phyloP scores from a whole-genome alignment of 495 filamentous ascomycete genomes.

The Penicillium alfredii region DNA sequence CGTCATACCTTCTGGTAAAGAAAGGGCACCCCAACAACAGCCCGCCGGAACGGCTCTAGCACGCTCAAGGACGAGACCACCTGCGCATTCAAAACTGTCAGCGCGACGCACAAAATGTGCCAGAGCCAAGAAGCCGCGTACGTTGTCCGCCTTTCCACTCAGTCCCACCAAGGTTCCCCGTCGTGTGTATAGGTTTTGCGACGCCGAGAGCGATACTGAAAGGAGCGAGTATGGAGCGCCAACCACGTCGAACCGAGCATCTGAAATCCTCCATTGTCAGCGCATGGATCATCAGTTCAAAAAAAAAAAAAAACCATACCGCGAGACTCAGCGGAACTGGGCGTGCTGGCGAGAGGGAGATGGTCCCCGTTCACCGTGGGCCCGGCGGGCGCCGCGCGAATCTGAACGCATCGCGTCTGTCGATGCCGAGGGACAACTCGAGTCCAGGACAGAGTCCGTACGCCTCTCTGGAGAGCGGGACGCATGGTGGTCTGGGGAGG shows the following conservation, averaged over 20 bases:
- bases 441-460: conserved; percentile 34
- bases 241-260: conserved; percentile 90
- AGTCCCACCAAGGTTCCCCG: conserved; percentile 86
- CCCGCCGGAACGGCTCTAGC: conserved; percentile 73
- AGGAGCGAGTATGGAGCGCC: conserved; percentile 87
- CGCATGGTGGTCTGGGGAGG: conserved; percentile 24
- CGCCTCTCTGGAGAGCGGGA: conserved; percentile 36
- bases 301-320: conserved; percentile 19
- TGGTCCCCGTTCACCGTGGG: conserved; percentile 32
- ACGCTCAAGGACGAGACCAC: conserved; percentile 82
- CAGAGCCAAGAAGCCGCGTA: conserved; percentile 30
- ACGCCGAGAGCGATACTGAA: conserved; percentile 85
- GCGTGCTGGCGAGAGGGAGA: conserved; percentile 36
- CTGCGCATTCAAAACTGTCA: conserved; percentile 31
- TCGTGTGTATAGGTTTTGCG: conserved; percentile 85
- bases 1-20: conserved; percentile 74
- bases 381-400: conserved; percentile 38
- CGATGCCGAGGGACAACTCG: conserved; percentile 28
- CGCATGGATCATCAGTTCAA: neutral
- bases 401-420: conserved; percentile 39
- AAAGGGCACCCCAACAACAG: conserved; percentile 78
- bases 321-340: conserved; percentile 36
- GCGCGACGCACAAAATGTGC: neutral
- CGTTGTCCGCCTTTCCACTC: conserved; percentile 86
- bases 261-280: conserved; percentile 35